These are phyloP conservation scores for Chytridium lagenaria DNA, from an alignment of 371 early-diverging fungal species.

Conservation along the genomic window DNA sequence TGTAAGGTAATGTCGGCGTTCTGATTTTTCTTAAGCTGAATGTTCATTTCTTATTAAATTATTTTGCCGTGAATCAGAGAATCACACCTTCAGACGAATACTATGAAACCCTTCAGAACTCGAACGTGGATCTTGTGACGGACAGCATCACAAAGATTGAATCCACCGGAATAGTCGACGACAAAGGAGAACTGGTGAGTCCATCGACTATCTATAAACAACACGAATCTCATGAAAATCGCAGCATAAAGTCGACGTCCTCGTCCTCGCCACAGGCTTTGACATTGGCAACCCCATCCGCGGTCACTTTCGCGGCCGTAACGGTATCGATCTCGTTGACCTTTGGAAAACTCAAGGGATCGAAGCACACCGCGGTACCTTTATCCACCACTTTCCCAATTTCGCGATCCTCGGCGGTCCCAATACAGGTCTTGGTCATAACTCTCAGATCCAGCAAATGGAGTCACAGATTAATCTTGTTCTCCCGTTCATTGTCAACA, in stretches of 20 bases:
- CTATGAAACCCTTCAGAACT: constrained; percentile 50
- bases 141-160: constrained; percentile 48
- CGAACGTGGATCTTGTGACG: constrained; percentile 55
- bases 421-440: constrained; percentile 16
- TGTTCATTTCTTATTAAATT: not conserved
- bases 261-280: constrained; percentile 66
- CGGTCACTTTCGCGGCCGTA: constrained; percentile 32
- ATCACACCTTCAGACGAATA: constrained; percentile 59
- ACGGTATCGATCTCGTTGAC: constrained; percentile 27
- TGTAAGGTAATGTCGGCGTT: constrained; percentile 51
- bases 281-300: constrained; percentile 46
- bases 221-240: constrained; percentile 28
- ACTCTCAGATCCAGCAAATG: constrained; percentile 15
- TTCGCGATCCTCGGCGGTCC: constrained; percentile 20
- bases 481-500: not conserved
- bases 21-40: not conserved
- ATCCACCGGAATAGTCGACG: constrained; percentile 39
- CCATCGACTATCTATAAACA: too few relatives aligned
- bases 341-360: constrained; percentile 11
- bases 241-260: constrained; percentile 51
- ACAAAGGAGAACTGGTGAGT: constrained; percentile 43
- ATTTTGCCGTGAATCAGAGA: constrained; percentile 35
- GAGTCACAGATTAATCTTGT: not conserved
- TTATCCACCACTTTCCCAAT: constrained; percentile 20
- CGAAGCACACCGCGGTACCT: constrained; percentile 1